phyloP scores from a whole-genome alignment of 176 grass and related monocot genomes.

The Tillandsia leiboldiana region DNA sequence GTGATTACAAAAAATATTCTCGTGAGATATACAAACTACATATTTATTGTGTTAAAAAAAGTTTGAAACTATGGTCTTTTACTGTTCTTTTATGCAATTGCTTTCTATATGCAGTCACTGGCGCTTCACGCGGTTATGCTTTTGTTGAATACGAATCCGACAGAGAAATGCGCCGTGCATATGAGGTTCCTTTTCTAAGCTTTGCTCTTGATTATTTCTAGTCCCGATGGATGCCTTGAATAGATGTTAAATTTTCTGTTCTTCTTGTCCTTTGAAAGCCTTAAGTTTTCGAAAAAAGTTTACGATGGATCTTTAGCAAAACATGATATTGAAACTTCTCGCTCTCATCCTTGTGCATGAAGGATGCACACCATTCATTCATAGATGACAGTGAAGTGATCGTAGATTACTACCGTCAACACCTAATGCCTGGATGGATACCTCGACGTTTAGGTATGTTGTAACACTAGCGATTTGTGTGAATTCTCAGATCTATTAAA shows the following conservation, averaged over 20 bases:
- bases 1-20: not conserved
- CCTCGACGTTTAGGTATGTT: conserved; percentile 69
- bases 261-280: too few relatives aligned
- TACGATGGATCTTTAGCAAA: too few relatives aligned
- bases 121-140: conserved; percentile 77
- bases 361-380: conserved; percentile 83
- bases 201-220: not conserved
- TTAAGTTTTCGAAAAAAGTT: too few relatives aligned
- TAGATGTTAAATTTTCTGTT: too few relatives aligned
- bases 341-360: conserved; percentile 3
- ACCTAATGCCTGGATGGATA: conserved; percentile 97
- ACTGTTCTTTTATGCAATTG: conserved; percentile 2
- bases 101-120: conserved; percentile 54
- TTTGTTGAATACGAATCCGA: conserved; percentile 92
- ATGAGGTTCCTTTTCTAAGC: conserved; percentile 39
- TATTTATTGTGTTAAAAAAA: not conserved
- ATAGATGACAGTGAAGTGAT: conserved; percentile 85
- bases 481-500: not conserved
- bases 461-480: not conserved
- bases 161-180: conserved; percentile 63
- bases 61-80: not conserved
- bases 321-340: not conserved
- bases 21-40: not conserved
- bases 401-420: conserved; percentile 86
- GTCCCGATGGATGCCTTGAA: too few relatives aligned